Base-by-base conservation (phyloP, 2,329 filamentous ascomycete genomes). In the Diaporthe sp. region DNA sequence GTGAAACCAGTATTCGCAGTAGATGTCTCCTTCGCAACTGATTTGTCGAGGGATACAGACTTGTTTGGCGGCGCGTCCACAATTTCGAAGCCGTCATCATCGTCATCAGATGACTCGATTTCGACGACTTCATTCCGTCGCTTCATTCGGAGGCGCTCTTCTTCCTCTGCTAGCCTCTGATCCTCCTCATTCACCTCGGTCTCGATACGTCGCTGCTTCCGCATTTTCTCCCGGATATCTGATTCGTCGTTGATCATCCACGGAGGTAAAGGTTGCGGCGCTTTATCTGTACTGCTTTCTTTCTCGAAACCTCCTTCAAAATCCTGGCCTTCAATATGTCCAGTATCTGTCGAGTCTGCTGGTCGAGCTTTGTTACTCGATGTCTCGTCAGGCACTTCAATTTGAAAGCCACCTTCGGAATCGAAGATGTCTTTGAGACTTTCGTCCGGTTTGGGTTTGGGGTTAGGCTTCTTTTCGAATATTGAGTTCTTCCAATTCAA, bases 191-290 rank as follows among this genome's bases (percentile, higher is more conserved):
- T 91, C 73, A 93, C 90, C 73, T 90, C 88, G 28, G 84, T 83
- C 66, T 92, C 90, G 64, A 82, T 86, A 78, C 84, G 89, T 77
- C 84, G 88, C 83, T 91, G 89, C 73, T 90, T 88, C 78, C 89
- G 90, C 75, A 92, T 83, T 35, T 89, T 88, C 67, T 92, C 88
- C 75, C 93, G 87, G 42, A 96, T 91, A 74, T 95, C 93, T 2
- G 88, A 87, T 8, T 91, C 84, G 76, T 92, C 84, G 76, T 91
- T 89, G 3, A 85, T 84, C 79, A 97, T 89, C 94, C 94, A 97
- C 0, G 94, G 94, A 1, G 94, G 94, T 10, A 96, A 80, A 0
- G 92, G 92, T n/a, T 85, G 87, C 1, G 89, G 86, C 4, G 81
- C 83, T 81, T 87, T 82, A 76, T 87, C 80, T 78, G 82, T 79